A percentile compares a stretch with the other conserved stretches of the same genome.
phyloP scores from a whole-genome alignment of 331 rosid species.

The Ulmus americana region DNA sequence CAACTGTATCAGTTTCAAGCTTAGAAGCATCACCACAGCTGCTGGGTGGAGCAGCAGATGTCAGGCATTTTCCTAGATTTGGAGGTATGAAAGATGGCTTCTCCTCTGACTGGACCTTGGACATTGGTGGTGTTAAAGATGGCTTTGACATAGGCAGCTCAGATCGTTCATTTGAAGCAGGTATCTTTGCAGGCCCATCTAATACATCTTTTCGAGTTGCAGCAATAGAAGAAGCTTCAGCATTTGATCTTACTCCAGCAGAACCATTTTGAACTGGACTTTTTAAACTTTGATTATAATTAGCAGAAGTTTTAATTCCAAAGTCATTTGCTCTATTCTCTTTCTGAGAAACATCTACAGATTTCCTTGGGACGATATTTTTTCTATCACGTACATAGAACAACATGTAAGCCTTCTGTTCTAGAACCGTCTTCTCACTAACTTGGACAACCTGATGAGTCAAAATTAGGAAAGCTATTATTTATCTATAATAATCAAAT shows the following conservation, averaged over 20 bases:
- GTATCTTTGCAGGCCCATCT: conserved; percentile 27
- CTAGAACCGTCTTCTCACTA: conserved; percentile 66
- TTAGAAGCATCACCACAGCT: conserved; percentile 11
- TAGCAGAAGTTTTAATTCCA: conserved; percentile 31
- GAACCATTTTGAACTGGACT: conserved; percentile 31
- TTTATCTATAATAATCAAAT: neutral
- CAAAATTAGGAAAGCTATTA: conserved; percentile 3
- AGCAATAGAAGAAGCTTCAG: conserved; percentile 18
- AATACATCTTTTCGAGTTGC: conserved; percentile 32
- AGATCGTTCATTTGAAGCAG: conserved; percentile 24
- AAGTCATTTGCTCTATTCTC: conserved; percentile 35
- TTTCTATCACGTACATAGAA: conserved; percentile 88
- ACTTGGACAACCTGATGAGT: conserved; percentile 63
- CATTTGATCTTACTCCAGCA: conserved; percentile 26
- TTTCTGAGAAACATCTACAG: conserved; percentile 37
- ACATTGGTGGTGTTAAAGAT: conserved; percentile 15
- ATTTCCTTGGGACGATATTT: conserved; percentile 45
- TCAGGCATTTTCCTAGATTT: conserved; percentile 22
- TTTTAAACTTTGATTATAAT: conserved; percentile 32
- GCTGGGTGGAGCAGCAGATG: conserved; percentile 25
- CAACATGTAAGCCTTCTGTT: conserved; percentile 95
- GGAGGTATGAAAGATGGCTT: conserved; percentile 22
- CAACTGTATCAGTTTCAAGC: conserved; percentile 18
- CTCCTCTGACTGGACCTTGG: conserved; percentile 13
- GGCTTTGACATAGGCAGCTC: conserved; percentile 20